phyloP scores from a whole-genome alignment of 2,329 filamentous ascomycete species.

The Verticillium dahliae region DNA sequence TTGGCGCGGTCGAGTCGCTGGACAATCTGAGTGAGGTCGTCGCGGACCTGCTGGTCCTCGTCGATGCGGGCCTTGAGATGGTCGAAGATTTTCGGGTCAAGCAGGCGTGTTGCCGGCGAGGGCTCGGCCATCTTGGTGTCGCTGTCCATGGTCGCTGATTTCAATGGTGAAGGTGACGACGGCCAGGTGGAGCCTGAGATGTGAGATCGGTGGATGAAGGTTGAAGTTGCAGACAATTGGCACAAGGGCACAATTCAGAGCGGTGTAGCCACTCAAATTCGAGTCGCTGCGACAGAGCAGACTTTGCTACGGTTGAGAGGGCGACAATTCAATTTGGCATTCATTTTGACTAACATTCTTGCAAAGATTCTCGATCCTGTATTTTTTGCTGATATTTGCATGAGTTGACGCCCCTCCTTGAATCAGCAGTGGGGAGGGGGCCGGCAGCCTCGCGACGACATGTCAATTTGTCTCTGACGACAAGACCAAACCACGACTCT shows the following conservation, averaged over 20 bases:
- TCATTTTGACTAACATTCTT: too few species aligned
- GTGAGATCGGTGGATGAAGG: not conserved
- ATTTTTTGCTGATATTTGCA: too few species aligned
- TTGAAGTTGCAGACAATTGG: not conserved
- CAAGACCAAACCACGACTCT: too few species aligned
- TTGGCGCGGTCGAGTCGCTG: conserved; percentile 79
- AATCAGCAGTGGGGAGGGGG: too few species aligned
- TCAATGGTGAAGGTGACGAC: not conserved
- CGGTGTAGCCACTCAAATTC: not conserved
- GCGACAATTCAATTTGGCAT: too few species aligned
- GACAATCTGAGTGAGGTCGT: conserved; percentile 76
- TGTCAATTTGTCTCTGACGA: too few species aligned
- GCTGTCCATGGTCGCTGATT: conserved; percentile 6
- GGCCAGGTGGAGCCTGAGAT: not conserved
- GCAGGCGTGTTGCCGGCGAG: conserved; percentile 20
- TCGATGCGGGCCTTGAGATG: conserved; percentile 85
- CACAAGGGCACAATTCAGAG: not conserved
- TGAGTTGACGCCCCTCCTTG: too few species aligned
- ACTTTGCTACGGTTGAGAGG: too few species aligned
- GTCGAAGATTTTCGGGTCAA: conserved; percentile 80
- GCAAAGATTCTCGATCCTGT: too few species aligned
- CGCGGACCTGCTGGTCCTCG: conserved; percentile 73
- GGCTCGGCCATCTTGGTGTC: conserved; percentile 12
- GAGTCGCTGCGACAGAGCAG: too few species aligned
- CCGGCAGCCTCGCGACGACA: too few species aligned